Evolutionary conservation across 2,329 filamentous ascomycete species (phyloP).

Genomic region (Lasiodiplodia theobromae): DNA sequence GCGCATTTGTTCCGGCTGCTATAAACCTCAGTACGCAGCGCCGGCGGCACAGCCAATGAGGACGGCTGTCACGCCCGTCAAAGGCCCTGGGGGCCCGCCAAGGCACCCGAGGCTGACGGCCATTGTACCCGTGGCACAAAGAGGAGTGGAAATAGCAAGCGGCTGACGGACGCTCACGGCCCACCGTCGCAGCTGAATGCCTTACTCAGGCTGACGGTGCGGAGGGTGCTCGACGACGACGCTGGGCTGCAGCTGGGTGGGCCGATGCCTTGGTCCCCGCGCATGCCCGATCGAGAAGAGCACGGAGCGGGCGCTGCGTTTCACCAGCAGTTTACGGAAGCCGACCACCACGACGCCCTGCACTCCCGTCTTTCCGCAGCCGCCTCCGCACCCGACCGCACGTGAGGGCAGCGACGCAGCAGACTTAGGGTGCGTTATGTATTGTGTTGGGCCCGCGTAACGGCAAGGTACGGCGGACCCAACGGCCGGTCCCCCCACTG

Average conservation of each 20-base stretch:
- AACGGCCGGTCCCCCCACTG: constrained; percentile 17
- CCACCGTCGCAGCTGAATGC: neutral
- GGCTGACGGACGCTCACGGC: constrained; percentile 14
- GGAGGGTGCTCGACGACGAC: no score
- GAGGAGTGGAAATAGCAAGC: constrained; percentile 18
- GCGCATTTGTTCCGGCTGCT: constrained; percentile 28
- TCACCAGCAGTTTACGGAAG: constrained; percentile 26
- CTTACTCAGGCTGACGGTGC: constrained; percentile 19
- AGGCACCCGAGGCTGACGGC: constrained; percentile 27
- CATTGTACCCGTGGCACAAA: constrained; percentile 28
- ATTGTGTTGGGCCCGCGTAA: neutral
- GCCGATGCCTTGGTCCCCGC: constrained; percentile 10
- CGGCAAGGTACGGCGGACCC: constrained; percentile 15
- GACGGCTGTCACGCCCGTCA: constrained; percentile 11
- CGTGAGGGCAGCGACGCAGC: constrained; percentile 1
- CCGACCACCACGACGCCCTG: neutral
- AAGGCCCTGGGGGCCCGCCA: constrained; percentile 14
- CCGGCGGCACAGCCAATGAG: constrained; percentile 13
- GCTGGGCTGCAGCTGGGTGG: constrained; percentile 1
- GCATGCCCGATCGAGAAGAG: constrained; percentile 26
- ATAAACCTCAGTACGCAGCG: constrained; percentile 21
- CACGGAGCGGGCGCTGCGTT: constrained; percentile 26
- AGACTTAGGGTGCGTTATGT: neutral
- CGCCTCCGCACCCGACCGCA: constrained; percentile 7
- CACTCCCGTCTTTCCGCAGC: constrained; percentile 17